Evolutionary conservation across 2,329 filamentous ascomycete genomes (phyloP), one percentile per base, ranked within the genome.

Genomic region (Colletotrichum shisoi): DNA sequence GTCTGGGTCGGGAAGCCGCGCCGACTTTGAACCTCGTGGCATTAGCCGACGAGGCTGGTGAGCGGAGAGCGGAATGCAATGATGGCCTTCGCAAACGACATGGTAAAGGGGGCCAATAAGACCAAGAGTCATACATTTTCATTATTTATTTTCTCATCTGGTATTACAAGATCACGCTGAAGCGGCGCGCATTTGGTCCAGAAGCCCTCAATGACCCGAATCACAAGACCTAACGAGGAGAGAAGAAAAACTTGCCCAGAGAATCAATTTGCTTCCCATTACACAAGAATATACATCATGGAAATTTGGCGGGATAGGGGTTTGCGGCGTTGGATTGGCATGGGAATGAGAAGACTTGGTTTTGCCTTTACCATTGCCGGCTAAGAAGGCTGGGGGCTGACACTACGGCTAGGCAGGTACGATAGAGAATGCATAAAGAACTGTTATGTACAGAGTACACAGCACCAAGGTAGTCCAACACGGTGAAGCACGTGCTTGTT

Each of bases 11-110:
- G 68, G 70, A 19, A 75, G 81, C 37, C 76, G 78, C 62, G 76
- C 74, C 52, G 74, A 74, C 17, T 83, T 79, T 62, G 82, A 83
- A 67, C 75, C 73, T 34, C 75, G 77, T 42, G 77, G 77, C 52
- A 75, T 74, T 53, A 74, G 72, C 17, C 74, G 76, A 66, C 73
- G 79, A 57, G 78, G 76, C n/a, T 81, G 79, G 79, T 77, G 68
- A 72, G 54, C 53, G 71, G 57, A 13, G 56, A n/a, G 7, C 11
- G 17, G 42, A n/a, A 40, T 12, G 24, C 27, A 4, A 49, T 9
- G 44, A 58, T n/a, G n/a, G n/a, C 12, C 19, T 8, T 13, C 17
- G 31, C 42, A 7, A 7, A 45, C 27, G 13, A 7, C 12, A 37
- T 24, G 31, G 13, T 27, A 13, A 13, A 46, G 7, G 4, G 3